Conservation (phyloP, 2,329 filamentous ascomycete genomes). For the Delphinella strobiligena region DNA sequence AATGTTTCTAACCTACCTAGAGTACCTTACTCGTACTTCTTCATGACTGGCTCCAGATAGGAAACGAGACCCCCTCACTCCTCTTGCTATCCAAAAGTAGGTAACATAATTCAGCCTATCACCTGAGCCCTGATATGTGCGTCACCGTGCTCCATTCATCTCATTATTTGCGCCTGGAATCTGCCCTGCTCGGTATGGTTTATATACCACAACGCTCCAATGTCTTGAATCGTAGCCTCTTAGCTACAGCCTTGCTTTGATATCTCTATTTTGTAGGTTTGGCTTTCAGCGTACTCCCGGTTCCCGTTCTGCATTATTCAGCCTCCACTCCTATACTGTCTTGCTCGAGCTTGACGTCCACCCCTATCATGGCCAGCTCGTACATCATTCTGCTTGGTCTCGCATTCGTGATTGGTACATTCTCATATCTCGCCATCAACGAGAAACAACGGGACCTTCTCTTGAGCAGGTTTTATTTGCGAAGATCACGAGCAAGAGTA, state of each 20-base stretch:
- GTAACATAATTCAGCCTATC: not conserved
- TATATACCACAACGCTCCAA: too few species aligned
- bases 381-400: slow-evolving; percentile 19
- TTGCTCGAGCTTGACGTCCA: too few species aligned
- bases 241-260: too few species aligned
- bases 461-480: slow-evolving; percentile 26
- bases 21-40: not conserved
- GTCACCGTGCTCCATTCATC: not conserved
- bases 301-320: too few species aligned
- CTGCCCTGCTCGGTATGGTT: not conserved
- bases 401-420: slow-evolving; percentile 19
- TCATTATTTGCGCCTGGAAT: not conserved
- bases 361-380: slow-evolving; percentile 15
- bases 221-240: too few species aligned
- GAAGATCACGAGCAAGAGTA: slow-evolving; percentile 31
- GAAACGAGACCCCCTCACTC: not conserved
- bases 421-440: slow-evolving; percentile 18
- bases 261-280: too few species aligned
- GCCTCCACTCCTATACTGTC: too few species aligned
- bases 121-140: not conserved
- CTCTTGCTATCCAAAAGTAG: not conserved
- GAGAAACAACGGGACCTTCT: slow-evolving; percentile 28
- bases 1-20: not conserved
- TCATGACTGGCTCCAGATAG: not conserved
- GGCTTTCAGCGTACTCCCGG: too few species aligned